Conservation (phyloP, 2,329 filamentous ascomycete species). For the Gremmenia infestans region DNA sequence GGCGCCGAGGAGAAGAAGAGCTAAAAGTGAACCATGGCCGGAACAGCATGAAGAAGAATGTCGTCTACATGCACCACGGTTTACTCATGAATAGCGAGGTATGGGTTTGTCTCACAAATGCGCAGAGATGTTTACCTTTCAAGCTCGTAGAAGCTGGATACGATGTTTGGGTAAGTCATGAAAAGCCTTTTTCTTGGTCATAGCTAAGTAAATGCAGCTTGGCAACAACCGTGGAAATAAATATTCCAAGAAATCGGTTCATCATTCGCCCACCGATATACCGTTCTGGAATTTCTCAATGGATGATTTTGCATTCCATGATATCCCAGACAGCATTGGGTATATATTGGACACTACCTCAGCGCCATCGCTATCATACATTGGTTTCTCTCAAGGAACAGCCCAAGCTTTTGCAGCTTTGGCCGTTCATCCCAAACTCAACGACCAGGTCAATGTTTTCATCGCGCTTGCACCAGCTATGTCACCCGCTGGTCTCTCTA, state of each 20-base stretch:
- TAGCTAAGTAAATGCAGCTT: slow-evolving; percentile 48
- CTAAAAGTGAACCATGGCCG: slow-evolving; percentile 68
- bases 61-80: slow-evolving; percentile 92
- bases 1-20: slow-evolving; percentile 76
- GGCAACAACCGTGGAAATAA: slow-evolving; percentile 99
- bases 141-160: slow-evolving; percentile 84
- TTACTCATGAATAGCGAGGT: slow-evolving; percentile 99
- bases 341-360: slow-evolving; percentile 84
- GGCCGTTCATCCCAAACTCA: slow-evolving; percentile 86
- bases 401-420: slow-evolving; percentile 94
- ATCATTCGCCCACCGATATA: slow-evolving; percentile 65
- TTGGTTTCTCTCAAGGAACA: slow-evolving; percentile 95
- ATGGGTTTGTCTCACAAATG: slow-evolving; percentile 89
- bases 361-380: slow-evolving; percentile 83
- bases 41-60: slow-evolving; percentile 68
- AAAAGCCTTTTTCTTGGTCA: background rate
- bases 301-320: slow-evolving; percentile 95
- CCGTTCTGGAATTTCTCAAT: slow-evolving; percentile 98
- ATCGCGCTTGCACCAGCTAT: slow-evolving; percentile 94
- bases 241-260: slow-evolving; percentile 92
- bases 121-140: slow-evolving; percentile 81
- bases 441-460: slow-evolving; percentile 91
- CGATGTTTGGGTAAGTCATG: slow-evolving; percentile 78
- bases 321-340: slow-evolving; percentile 90
- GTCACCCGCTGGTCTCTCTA: slow-evolving; percentile 86